These are phyloP conservation scores for Syzygium oleosum DNA, from an alignment of 345 rosid species.

Conservation along the genomic window DNA sequence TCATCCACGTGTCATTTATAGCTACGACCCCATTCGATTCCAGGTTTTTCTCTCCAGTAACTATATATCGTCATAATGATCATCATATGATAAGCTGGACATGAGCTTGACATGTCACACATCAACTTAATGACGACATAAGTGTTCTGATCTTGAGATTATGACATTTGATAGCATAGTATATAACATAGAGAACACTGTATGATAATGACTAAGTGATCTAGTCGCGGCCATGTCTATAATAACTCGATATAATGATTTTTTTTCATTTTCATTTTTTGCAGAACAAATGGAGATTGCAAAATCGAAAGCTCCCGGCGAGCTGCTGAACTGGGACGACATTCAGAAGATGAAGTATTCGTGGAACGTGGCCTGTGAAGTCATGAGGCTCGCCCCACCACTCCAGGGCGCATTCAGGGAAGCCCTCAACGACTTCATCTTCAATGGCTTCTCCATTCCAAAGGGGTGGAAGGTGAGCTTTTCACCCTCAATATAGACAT, in stretches of 20 bases:
- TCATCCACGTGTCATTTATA: not conserved
- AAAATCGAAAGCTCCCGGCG: constrained; percentile 15
- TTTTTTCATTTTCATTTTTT: not conserved
- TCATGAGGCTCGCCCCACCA: constrained; percentile 41
- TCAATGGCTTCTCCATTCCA: constrained; percentile 31
- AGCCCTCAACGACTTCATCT: constrained; percentile 25
- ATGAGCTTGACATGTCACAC: not conserved
- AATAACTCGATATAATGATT: not conserved
- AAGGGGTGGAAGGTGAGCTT: constrained; percentile 37
- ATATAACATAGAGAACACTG: too few species aligned
- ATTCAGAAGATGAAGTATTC: constrained; percentile 37
- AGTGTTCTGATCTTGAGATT: not conserved
- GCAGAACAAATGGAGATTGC: constrained; percentile 41
- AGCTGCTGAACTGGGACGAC: constrained; percentile 32
- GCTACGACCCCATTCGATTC: not conserved
- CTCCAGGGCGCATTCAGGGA: constrained; percentile 33
- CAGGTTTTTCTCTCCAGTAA: not conserved
- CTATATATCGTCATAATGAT: not conserved
- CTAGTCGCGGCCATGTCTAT: too few species aligned
- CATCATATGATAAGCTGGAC: not conserved
- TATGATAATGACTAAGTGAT: not conserved
- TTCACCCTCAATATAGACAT: not conserved
- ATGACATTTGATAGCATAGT: not conserved
- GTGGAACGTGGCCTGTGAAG: constrained; percentile 50
- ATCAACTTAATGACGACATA: not conserved